These are phyloP conservation scores for Bertia moriformis DNA, from an alignment of 2,329 filamentous ascomycete genomes.

Conservation along the genomic window DNA sequence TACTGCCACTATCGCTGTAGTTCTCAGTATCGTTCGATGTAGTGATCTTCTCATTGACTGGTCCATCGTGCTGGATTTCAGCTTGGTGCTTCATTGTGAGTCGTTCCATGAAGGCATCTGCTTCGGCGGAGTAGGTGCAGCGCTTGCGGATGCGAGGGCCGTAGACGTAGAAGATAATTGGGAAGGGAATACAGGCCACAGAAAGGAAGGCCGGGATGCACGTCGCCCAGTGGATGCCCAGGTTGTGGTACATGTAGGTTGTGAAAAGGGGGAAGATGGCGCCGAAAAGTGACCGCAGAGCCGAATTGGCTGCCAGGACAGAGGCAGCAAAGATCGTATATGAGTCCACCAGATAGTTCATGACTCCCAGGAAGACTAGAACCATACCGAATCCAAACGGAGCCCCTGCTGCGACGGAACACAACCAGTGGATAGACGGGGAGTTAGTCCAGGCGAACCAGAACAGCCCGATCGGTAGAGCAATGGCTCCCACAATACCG, in stretches of 20 bases:
- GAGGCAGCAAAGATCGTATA: not conserved
- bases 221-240: conserved; percentile 21
- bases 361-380: not conserved
- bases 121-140: not conserved
- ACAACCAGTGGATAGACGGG: conserved; percentile 43
- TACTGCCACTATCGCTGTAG: not conserved
- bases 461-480: conserved; percentile 53
- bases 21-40: not conserved
- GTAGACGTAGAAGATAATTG: conserved; percentile 10
- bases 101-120: not conserved
- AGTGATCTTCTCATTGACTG: not conserved
- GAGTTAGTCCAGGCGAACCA: conserved; percentile 67
- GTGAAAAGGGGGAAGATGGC: conserved; percentile 28
- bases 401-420: conserved; percentile 47
- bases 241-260: conserved; percentile 18
- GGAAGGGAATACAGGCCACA: conserved; percentile 8
- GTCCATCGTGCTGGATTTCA: not conserved
- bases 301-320: conserved; percentile 23
- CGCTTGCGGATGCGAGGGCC: conserved; percentile 3
- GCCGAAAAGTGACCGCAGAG: conserved; percentile 23
- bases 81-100: not conserved
- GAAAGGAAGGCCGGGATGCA: conserved; percentile 18
- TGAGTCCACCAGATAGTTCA: not conserved
- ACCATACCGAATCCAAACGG: conserved; percentile 42
- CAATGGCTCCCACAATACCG: conserved; percentile 41